Evolutionary conservation across 371 early-diverging fungal species (phyloP), one percentile per base, ranked within the genome.

Genomic region (Haplosporangium sp.): DNA sequence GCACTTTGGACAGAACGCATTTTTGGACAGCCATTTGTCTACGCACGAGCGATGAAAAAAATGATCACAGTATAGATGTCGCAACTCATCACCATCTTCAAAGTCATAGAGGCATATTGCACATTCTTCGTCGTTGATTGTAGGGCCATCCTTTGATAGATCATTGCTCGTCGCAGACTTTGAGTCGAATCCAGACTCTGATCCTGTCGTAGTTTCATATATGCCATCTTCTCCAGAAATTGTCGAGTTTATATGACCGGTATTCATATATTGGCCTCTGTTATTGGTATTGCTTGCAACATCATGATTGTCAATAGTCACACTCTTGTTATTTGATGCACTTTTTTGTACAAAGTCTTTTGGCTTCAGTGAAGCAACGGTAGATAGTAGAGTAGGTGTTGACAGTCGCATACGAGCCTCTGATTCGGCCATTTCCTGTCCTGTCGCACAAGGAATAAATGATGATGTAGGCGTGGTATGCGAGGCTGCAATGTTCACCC

Each of bases 31-130:
- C 95, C 95, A 95, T 44, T 90, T 85, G 83, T 96, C 96, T 6
- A 96, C 91, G 77, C 97, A 96, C 20, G 89, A 88, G 59, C 85
- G 83, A 78, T 97, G 97, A 79, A 94, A 97, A 42, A 90, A 92
- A 77, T 97, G 97, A 20, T 86, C 75, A 74, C 97, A 91, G 78
- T 87, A 85, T 67, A 91, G 66, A 60, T 86, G 84, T 63, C 91
- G 85, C 17, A 92, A 67, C 39, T 86, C 83, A 65, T 91, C 92
- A 2, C 88, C 88, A 62, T 90, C 88, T 57, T 90, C 90, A 72
- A 89, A 92, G 4, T 86, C 86, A 34, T 84, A 85, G 37, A 92
- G 74, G 66, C 92, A 92, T 56, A 92, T 90, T 34, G 89, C 91
- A 61, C 92, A 92, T 4, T 81, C 81, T 35, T 68, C 74, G 37